phyloP scores from a whole-genome alignment of 1,139 yeast species.

The Saccharomyces hybrid region DNA sequence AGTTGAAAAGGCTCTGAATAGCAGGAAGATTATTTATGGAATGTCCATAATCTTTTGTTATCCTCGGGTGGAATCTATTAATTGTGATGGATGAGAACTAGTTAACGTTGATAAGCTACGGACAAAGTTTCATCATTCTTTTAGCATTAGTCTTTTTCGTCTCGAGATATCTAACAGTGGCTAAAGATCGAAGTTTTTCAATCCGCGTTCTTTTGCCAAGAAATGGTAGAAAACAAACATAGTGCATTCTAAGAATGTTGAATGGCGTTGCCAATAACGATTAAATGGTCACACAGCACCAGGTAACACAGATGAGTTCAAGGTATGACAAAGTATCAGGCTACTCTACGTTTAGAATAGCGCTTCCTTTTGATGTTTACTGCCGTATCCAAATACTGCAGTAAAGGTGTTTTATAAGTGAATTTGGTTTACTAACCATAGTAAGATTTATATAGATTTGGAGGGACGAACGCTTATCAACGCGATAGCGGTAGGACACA shows the following conservation, averaged over 20 bases:
- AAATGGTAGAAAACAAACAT: background rate
- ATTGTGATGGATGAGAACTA: too few relatives aligned
- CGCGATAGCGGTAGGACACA: constrained; percentile 29
- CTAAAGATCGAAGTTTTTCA: background rate
- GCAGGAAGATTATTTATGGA: too few relatives aligned
- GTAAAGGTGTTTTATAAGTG: background rate
- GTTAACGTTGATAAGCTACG: too few relatives aligned
- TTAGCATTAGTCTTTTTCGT: too few relatives aligned
- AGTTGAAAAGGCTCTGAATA: too few relatives aligned
- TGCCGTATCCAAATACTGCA: background rate
- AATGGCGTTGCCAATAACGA: background rate
- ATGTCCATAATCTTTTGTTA: too few relatives aligned
- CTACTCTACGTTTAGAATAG: background rate
- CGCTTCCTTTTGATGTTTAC: background rate
- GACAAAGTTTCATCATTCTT: too few relatives aligned
- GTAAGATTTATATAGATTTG: constrained; percentile 5
- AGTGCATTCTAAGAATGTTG: background rate
- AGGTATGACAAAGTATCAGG: background rate
- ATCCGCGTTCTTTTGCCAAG: background rate
- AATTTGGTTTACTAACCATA: background rate
- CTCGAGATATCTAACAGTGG: background rate
- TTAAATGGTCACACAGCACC: background rate
- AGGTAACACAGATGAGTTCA: background rate
- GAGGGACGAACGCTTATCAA: constrained; percentile 17
- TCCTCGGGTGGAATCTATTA: too few relatives aligned